A percentile compares a stretch with the other conserved stretches of the same genome.
phyloP scores from a whole-genome alignment of 352 stramenopile genomes.

The Pythium brachiatum region DNA sequence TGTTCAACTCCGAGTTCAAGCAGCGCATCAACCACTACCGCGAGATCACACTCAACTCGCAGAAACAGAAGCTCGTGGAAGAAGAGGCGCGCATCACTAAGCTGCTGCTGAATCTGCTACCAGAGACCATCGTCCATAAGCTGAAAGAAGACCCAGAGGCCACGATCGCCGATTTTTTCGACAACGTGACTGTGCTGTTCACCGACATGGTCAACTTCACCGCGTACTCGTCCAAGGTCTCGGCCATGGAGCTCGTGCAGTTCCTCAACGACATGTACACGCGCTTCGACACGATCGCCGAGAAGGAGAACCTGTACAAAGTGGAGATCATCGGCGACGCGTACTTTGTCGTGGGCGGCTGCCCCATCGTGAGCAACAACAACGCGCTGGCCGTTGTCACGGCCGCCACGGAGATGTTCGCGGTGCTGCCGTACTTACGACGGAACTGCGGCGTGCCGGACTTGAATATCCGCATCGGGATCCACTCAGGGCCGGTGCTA shows the following conservation, averaged over 20 bases:
- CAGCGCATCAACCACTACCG: conserved; percentile 86
- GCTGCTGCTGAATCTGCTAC: conserved; percentile 71
- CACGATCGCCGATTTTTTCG: conserved; percentile 82
- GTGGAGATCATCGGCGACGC: conserved; percentile 89
- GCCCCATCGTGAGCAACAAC: conserved; percentile 53
- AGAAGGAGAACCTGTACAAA: conserved; percentile 88
- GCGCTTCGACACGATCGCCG: conserved; percentile 80
- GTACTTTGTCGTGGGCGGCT: conserved; percentile 81
- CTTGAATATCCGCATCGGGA: conserved; percentile 84
- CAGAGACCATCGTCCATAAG: conserved; percentile 84
- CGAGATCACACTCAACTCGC: conserved; percentile 77
- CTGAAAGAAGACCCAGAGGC: conserved; percentile 74
- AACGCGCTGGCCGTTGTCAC: conserved; percentile 75
- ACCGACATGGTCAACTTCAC: conserved; percentile 88
- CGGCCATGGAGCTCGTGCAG: conserved; percentile 83
- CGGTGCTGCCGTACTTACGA: conserved; percentile 48
- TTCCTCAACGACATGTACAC: conserved; percentile 90
- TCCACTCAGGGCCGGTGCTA: conserved; percentile 80
- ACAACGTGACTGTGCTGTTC: conserved; percentile 85
- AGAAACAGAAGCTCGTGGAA: conserved; percentile 83
- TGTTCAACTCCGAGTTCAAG: conserved; percentile 86
- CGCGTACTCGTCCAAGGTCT: conserved; percentile 76
- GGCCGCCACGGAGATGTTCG: conserved; percentile 76
- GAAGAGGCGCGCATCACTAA: conserved; percentile 80
- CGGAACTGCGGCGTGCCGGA: conserved; percentile 74